Percentiles rank a stretch among this genome's conserved stretches.
phyloP scores from a whole-genome alignment of 2,329 filamentous ascomycete species.

The Macroventuria anomochaeta region DNA sequence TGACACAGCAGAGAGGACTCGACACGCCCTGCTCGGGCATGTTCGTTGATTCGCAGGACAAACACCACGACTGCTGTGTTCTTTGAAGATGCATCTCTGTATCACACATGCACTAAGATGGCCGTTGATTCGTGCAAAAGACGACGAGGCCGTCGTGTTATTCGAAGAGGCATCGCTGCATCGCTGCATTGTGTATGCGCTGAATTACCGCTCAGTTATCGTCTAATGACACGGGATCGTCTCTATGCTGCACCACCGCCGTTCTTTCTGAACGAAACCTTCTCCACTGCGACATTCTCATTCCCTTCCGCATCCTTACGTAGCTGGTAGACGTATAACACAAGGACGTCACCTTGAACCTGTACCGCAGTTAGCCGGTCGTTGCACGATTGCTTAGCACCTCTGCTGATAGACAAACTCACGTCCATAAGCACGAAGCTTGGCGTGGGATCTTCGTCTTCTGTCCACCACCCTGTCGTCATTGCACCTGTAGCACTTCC shows the following conservation, averaged over 20 bases:
- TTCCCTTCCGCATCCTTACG: slow-evolving; percentile 60
- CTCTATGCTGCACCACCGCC: slow-evolving; percentile 48
- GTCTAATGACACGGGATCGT: slow-evolving; percentile 15
- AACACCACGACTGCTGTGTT: neutral
- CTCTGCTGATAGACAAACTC: slow-evolving; percentile 54
- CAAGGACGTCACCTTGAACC: slow-evolving; percentile 95
- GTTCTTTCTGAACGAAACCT: slow-evolving; percentile 62
- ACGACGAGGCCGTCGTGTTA: neutral
- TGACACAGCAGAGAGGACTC: slow-evolving; percentile 22
- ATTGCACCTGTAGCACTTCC: slow-evolving; percentile 72
- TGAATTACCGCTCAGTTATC: slow-evolving; percentile 9
- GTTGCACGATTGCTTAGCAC: neutral
- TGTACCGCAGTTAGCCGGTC: slow-evolving; percentile 49
- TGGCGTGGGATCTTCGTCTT: slow-evolving; percentile 72
- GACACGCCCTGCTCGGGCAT: neutral
- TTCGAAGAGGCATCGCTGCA: neutral
- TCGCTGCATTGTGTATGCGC: neutral
- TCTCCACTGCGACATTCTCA: slow-evolving; percentile 62
- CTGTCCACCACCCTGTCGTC: slow-evolving; percentile 65
- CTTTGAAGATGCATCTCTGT: neutral
- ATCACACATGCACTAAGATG: slow-evolving; percentile 4
- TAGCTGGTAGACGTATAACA: slow-evolving; percentile 85
- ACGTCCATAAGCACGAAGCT: slow-evolving; percentile 99
- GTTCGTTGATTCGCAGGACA: slow-evolving; percentile 3
- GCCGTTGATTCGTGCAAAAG: neutral